These are phyloP conservation scores for Backusella macrospora DNA, from an alignment of 192 early-diverging fungal species.

Conservation along the genomic window DNA sequence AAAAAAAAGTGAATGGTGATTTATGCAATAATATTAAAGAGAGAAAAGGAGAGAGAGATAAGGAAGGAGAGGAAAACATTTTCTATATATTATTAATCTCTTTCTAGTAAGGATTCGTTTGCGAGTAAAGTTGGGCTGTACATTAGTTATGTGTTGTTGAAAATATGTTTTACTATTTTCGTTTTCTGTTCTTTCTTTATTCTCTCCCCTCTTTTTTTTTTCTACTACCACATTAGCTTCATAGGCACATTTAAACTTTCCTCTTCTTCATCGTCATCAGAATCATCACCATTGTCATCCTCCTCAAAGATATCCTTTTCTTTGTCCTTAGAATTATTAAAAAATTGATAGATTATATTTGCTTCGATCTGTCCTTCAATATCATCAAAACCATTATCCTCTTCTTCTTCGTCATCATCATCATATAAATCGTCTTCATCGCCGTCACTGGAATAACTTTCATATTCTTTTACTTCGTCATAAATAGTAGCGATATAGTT, in stretches of 20 bases:
- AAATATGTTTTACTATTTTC: no score
- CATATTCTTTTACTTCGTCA: conserved; percentile 23
- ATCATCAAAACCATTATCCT: not conserved
- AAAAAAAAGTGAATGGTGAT: no score
- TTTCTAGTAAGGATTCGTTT: no score
- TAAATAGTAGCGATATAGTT: conserved; percentile 32
- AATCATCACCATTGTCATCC: not conserved
- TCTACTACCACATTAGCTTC: conserved; percentile 14
- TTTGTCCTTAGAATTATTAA: not conserved
- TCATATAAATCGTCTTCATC: conserved; percentile 12
- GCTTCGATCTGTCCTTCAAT: not conserved
- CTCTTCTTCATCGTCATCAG: not conserved
- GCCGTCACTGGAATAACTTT: not conserved
- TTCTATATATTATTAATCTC: no score
- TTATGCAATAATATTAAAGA: no score
- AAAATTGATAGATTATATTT: not conserved
- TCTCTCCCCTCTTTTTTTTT: no score
- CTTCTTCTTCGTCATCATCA: not conserved
- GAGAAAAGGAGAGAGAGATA: no score
- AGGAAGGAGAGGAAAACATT: no score
- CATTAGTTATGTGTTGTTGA: no score
- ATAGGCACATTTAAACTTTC: conserved; percentile 1
- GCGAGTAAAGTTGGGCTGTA: no score
- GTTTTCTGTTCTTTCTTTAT: not conserved
- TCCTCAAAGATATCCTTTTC: not conserved